Evolutionary conservation across 225 moss, liverwort and hornwort species (phyloP), one percentile per base, ranked within the genome.

Genomic region (Rhytidiadelphus loreus): DNA sequence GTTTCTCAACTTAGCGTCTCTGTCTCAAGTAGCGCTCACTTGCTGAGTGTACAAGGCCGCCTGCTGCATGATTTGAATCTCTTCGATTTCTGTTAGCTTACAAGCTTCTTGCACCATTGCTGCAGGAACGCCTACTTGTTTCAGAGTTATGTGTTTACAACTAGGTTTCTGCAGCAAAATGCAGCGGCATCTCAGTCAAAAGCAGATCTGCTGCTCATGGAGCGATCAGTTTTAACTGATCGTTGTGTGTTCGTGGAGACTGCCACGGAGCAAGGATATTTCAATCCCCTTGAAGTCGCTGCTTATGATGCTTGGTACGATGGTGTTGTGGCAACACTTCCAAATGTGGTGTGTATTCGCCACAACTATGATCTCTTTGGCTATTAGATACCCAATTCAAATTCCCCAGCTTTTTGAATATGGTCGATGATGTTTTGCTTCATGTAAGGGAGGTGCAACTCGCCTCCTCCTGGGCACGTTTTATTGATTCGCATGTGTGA

Each of bases 151-250:
- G 93, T 95, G 77, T 91, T 93, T 76, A 95, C 92, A 41, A 93
- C 95, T 15, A 89, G 95, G 66, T 91, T 93, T 86, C 65, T 95
- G 87, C 92, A 93, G 83, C 93, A 90, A 60, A 92, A 90, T 77
- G 83, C 92, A 63, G 92, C 92, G 64, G 93, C 89, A 33, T 90
- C 83, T 35, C 88, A 88, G 26, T 92, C 95, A n/a, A 86, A 91
- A 85, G 90, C 92, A 76, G 85, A 71, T 41, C 75, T 95, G 81
- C 61, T 95, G 83, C 82, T 95, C 37, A 95, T 90, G 55, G 95
- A 93, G 88, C 92, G 92, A 41, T 95, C 95, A 28, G 95, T 95
- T 48, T 88, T 92, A 85, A 92, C 95, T 60, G 95, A 95, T 77
- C 90, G 92, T 37, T 90, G 92, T 60, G 95, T 95, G 29, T 95